These are phyloP conservation scores for Teunomyces atbi DNA, from an alignment of 805 yeast genomes.

Conservation along the genomic window DNA sequence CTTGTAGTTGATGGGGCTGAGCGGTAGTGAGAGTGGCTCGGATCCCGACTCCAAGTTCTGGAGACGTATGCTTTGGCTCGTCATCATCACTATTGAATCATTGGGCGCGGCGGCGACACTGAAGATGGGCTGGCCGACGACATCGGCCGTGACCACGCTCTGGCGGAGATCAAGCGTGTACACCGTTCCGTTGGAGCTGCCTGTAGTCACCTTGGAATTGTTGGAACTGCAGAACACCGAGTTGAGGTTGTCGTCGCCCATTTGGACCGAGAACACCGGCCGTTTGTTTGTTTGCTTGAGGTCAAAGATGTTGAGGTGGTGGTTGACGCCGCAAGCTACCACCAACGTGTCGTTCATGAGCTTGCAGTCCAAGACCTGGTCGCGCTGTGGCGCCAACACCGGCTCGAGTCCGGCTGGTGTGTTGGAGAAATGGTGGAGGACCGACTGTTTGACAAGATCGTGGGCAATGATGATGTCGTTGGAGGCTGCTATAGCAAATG, in stretches of 20 bases:
- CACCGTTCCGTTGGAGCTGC: constrained; percentile 22
- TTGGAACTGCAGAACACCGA: constrained; percentile 13
- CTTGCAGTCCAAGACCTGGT: constrained; percentile 20
- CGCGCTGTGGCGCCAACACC: constrained; percentile 2
- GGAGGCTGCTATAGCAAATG: constrained; percentile 13
- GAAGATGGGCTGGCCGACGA: neutral
- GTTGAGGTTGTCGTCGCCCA: constrained; percentile 26
- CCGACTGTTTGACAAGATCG: constrained; percentile 19
- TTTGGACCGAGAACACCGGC: constrained; percentile 15
- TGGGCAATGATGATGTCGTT: constrained; percentile 16
- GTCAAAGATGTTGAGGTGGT: constrained; percentile 23
- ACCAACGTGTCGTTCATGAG: constrained; percentile 18
- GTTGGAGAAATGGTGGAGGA: constrained; percentile 8
- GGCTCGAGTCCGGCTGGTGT: constrained; percentile 1
- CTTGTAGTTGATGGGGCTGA: constrained; percentile 5
- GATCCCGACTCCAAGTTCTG: neutral
- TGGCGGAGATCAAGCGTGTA: constrained; percentile 24
- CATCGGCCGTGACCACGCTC: neutral
- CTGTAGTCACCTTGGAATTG: constrained; percentile 11
- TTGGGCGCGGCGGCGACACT: neutral
- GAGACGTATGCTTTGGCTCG: neutral
- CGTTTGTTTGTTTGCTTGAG: constrained; percentile 11
- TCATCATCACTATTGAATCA: neutral
- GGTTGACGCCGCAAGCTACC: constrained; percentile 26
- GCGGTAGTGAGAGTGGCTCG: neutral